These are phyloP conservation scores for Lachancea cidri DNA, from an alignment of 805 yeast species.

Conservation along the genomic window DNA sequence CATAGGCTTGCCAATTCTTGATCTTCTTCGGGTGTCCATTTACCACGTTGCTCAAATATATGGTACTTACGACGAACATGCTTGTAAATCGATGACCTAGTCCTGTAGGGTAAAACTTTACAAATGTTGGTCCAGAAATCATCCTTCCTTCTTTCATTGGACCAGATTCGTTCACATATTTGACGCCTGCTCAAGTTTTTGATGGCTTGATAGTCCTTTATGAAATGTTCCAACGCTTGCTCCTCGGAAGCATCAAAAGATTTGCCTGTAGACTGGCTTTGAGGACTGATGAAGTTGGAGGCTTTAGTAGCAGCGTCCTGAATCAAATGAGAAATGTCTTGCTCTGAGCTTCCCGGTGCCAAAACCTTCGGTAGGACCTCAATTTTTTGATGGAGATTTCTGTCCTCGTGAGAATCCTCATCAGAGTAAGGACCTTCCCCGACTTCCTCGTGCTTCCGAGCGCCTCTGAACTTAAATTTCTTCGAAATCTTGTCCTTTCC, in stretches of 20 bases:
- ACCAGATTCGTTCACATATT: conserved; percentile 83
- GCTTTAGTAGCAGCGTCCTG: conserved; percentile 44
- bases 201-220: conserved; percentile 60
- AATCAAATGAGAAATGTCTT: conserved; percentile 38
- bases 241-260: conserved; percentile 46
- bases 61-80: conserved; percentile 90
- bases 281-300: conserved; percentile 27
- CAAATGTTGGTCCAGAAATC: conserved; percentile 84
- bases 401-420: conserved; percentile 6
- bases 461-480: conserved; percentile 1
- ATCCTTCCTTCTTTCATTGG: conserved; percentile 77
- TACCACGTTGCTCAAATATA: conserved; percentile 80
- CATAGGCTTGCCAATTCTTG: conserved; percentile 57
- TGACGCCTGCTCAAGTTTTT: conserved; percentile 59
- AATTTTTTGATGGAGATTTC: not conserved
- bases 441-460: not conserved
- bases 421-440: conserved; percentile 4
- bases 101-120: conserved; percentile 73
- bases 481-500: conserved; percentile 6
- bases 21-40: conserved; percentile 86
- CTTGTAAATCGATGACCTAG: conserved; percentile 86
- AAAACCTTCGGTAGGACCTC: conserved; percentile 28
- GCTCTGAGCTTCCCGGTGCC: conserved; percentile 7
- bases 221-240: conserved; percentile 66
- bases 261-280: conserved; percentile 32